phyloP scores from a whole-genome alignment of 352 stramenopile genomes.

The Phytophthora kernoviae region DNA sequence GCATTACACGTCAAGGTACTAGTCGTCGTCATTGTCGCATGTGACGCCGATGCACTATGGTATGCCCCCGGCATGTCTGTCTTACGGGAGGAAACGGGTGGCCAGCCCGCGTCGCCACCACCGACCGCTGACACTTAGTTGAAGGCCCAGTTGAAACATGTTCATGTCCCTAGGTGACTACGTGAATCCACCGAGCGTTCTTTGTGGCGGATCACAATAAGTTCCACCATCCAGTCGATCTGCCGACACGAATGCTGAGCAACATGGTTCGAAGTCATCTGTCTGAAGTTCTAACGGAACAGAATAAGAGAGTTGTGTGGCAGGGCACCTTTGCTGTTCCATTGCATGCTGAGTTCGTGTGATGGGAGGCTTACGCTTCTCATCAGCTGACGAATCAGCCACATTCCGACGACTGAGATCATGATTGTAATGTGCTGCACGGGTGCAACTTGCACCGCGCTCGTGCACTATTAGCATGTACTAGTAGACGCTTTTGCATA shows the following conservation, averaged over 20 bases:
- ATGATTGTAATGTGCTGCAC: no score
- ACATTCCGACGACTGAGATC: background rate
- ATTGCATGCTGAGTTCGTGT: background rate
- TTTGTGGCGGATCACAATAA: background rate
- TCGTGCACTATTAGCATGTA: no score
- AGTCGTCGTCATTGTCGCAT: background rate
- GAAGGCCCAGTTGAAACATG: background rate
- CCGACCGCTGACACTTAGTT: background rate
- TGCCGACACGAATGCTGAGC: background rate
- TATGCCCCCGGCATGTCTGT: background rate
- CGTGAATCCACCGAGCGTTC: background rate
- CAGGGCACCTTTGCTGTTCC: background rate
- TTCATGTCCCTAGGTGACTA: background rate
- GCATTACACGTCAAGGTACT: background rate
- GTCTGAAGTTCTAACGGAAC: no score
- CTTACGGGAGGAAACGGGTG: background rate
- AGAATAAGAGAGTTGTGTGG: background rate
- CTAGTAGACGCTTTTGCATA: constrained; percentile 3
- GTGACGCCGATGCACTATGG: background rate
- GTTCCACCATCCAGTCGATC: background rate
- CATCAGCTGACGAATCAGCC: constrained; percentile 1
- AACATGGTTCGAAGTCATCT: background rate
- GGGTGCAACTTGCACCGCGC: no score
- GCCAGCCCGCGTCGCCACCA: no score
- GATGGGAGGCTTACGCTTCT: constrained; percentile 1